Evolutionary conservation across 73 alveolate genomes (phyloP).

Genomic region (Urostyla sp.): DNA sequence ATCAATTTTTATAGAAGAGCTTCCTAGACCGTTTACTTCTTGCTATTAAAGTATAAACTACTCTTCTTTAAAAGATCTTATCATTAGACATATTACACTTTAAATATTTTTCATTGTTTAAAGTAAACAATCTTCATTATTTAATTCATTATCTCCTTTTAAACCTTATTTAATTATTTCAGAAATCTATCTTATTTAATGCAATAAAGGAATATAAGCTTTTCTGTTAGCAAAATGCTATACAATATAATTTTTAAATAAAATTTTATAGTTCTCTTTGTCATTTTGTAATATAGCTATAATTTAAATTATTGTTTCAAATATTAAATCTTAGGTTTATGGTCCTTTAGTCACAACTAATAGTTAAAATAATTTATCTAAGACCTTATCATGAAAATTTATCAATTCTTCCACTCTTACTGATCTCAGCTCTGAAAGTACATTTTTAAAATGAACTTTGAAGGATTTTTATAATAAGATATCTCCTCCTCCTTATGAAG

Average conservation of each 20-base stretch:
- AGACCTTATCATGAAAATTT: conserved; percentile 33
- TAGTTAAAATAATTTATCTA: conserved; percentile 36
- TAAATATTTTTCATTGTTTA: conserved; percentile 18
- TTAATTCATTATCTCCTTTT: neutral
- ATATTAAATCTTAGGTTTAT: conserved; percentile 10
- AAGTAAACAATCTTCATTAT: conserved; percentile 32
- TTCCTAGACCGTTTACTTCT: too few relatives aligned
- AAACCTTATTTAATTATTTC: conserved; percentile 36
- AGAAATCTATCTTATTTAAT: conserved; percentile 17
- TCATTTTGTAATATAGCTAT: conserved; percentile 14
- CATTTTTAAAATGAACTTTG: conserved; percentile 1
- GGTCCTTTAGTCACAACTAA: conserved; percentile 4
- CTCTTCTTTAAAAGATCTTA: conserved; percentile 37
- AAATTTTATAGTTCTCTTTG: conserved; percentile 27
- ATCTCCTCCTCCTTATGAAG: too few relatives aligned
- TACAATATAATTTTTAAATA: neutral
- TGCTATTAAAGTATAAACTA: too few relatives aligned
- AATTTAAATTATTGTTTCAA: conserved; percentile 45
- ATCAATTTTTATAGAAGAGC: too few relatives aligned
- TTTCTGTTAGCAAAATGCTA: conserved; percentile 50
- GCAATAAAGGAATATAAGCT: conserved; percentile 37
- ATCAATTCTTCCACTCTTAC: conserved; percentile 12
- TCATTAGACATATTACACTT: conserved; percentile 9
- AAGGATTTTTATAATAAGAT: too few relatives aligned
- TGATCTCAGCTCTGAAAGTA: neutral